These are phyloP conservation scores for Marasmius sp. DNA, from an alignment of 1,284 basidiomycete genomes.

Conservation along the genomic window DNA sequence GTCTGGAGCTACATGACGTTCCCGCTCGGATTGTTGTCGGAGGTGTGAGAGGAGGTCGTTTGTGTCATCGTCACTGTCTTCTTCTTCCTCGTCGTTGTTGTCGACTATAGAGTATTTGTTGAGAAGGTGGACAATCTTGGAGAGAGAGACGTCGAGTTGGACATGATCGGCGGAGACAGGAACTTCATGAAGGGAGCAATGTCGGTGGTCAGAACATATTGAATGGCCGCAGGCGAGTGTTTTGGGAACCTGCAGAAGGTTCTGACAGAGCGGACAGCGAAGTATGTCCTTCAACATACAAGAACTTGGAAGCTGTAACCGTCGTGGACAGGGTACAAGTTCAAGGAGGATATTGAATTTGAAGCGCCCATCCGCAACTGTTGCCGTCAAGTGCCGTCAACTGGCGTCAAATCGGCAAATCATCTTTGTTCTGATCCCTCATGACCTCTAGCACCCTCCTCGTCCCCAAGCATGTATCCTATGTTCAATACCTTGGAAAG, in stretches of 20 bases:
- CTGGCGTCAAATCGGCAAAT: too few relatives aligned
- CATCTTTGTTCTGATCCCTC: background rate
- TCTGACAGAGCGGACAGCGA: conserved; percentile 33
- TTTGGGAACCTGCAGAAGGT: conserved; percentile 27
- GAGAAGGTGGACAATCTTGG: conserved; percentile 56
- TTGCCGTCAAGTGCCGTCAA: too few relatives aligned
- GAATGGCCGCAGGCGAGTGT: conserved; percentile 46
- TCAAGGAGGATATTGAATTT: background rate
- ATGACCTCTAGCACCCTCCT: conserved; percentile 15
- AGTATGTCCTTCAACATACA: conserved; percentile 21
- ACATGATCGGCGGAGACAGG: conserved; percentile 7
- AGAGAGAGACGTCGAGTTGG: conserved; percentile 59
- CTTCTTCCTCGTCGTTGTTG: conserved; percentile 17
- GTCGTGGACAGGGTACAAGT: background rate
- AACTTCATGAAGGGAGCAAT: conserved; percentile 28
- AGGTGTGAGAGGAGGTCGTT: conserved; percentile 39
- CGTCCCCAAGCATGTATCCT: conserved; percentile 64
- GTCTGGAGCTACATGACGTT: conserved; percentile 25
- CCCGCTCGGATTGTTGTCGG: conserved; percentile 24
- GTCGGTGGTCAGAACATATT: conserved; percentile 33
- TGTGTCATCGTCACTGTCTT: conserved; percentile 23
- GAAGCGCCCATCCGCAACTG: background rate
- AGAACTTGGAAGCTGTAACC: background rate
- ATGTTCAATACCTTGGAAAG: conserved; percentile 74
- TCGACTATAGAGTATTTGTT: conserved; percentile 16